phyloP scores from a whole-genome alignment of 2,329 filamentous ascomycete genomes.

The Neoarthrinium moseri region DNA sequence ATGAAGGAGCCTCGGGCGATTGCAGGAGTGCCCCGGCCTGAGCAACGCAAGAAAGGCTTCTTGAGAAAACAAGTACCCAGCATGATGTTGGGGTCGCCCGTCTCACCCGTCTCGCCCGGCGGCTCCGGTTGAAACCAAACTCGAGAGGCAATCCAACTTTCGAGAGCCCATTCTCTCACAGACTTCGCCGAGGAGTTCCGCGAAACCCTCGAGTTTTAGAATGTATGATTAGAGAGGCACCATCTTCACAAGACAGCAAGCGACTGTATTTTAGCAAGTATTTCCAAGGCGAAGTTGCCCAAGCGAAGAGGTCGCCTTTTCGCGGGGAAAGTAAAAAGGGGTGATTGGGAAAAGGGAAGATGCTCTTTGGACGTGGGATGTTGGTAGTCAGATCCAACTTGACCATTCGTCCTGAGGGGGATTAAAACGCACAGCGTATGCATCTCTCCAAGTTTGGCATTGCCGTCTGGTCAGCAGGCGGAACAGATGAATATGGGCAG shows the following conservation, averaged over 20 bases:
- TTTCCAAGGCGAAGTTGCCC: not conserved
- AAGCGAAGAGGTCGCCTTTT: too few relatives aligned
- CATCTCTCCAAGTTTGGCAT: too few relatives aligned
- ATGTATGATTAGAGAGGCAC: conserved; percentile 16
- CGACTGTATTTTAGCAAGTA: conserved; percentile 18
- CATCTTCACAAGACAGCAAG: conserved; percentile 6
- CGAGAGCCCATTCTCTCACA: too few relatives aligned
- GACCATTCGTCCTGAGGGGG: too few relatives aligned
- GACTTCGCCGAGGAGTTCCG: not conserved
- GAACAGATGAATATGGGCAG: too few relatives aligned
- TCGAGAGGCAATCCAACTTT: not conserved
- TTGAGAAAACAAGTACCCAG: conserved; percentile 55
- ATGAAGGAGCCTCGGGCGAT: conserved; percentile 93
- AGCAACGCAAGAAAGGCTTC: conserved; percentile 49
- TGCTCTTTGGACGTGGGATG: too few relatives aligned
- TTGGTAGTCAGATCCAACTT: too few relatives aligned
- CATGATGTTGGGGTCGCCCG: conserved; percentile 28
- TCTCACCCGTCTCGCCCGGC: conserved; percentile 22
- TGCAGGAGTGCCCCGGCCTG: conserved; percentile 74
- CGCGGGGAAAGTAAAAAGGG: too few relatives aligned
- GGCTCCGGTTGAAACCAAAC: conserved; percentile 6
- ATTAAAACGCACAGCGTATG: too few relatives aligned
- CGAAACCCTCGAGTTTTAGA: conserved; percentile 8
- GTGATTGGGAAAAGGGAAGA: not conserved
- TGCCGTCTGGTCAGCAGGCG: too few relatives aligned